Evolutionary conservation across 169 alveolate species (phyloP).

Genomic region (Eimeria tenella): DNA sequence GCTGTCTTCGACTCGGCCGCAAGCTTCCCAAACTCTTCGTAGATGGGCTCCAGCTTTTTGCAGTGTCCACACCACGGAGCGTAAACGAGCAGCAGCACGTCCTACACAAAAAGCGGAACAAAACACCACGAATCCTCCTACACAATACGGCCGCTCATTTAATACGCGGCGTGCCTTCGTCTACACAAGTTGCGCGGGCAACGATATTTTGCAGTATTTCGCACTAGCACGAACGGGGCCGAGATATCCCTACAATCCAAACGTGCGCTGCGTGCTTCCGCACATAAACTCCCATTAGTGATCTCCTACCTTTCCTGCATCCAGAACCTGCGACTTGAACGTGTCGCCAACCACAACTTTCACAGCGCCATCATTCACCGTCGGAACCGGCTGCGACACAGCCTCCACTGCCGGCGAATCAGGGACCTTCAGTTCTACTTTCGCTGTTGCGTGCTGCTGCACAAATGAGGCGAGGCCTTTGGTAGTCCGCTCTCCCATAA

Average conservation of each 20-base stretch:
- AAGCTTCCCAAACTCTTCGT: constrained; percentile 81
- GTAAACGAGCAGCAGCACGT: constrained; percentile 95
- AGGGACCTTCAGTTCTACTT: constrained; percentile 82
- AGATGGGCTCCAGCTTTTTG: constrained; percentile 93
- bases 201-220: no score
- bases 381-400: constrained; percentile 93
- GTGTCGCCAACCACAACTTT: constrained; percentile 80
- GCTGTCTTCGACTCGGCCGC: constrained; percentile 80
- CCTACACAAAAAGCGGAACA: constrained; percentile 65
- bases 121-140: no score
- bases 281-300: not conserved
- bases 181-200: no score
- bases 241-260: no score
- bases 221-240: no score
- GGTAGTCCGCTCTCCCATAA: constrained; percentile 58
- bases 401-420: constrained; percentile 48
- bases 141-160: no score
- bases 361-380: constrained; percentile 89
- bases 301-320: constrained; percentile 82
- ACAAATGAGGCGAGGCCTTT: constrained; percentile 44
- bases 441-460: constrained; percentile 55
- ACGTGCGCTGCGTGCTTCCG: no score
- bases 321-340: constrained; percentile 82
- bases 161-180: no score
- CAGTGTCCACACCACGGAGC: constrained; percentile 99